A percentile compares a stretch with the other conserved stretches of the same genome.
phyloP scores from a whole-genome alignment of 805 yeast genomes.

The Candida andamanensis region DNA sequence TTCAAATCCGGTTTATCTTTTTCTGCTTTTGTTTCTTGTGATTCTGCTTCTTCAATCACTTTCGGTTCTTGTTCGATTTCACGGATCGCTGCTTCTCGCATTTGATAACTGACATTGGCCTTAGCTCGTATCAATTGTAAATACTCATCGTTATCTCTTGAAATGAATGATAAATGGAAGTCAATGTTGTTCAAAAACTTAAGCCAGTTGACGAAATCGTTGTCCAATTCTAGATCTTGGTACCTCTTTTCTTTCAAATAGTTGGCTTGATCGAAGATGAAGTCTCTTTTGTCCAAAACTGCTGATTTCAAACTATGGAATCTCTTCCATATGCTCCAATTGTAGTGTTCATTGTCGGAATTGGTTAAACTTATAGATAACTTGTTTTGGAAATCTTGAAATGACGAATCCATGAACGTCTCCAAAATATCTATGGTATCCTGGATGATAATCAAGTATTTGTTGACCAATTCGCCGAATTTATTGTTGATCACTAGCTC shows the following conservation, averaged over 20 bases:
- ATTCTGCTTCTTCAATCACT: constrained; percentile 46
- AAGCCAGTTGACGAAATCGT: constrained; percentile 34
- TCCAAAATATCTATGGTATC: constrained; percentile 61
- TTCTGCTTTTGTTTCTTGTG: constrained; percentile 35
- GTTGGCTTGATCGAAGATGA: constrained; percentile 28
- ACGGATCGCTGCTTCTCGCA: constrained; percentile 24
- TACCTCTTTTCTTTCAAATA: constrained; percentile 13
- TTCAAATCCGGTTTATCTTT: constrained; percentile 8
- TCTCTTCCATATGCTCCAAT: constrained; percentile 56
- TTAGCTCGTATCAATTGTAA: constrained; percentile 38
- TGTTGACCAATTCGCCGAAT: constrained; percentile 22
- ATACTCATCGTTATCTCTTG: constrained; percentile 59
- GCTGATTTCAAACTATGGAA: constrained; percentile 53
- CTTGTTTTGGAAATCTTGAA: constrained; percentile 59
- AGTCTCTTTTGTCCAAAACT: constrained; percentile 52
- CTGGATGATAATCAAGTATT: constrained; percentile 30
- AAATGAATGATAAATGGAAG: constrained; percentile 43
- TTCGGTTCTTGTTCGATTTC: constrained; percentile 20
- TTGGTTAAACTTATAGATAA: constrained; percentile 32
- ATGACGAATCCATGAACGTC: constrained; percentile 65
- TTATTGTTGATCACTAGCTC: constrained; percentile 21
- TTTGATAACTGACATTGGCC: constrained; percentile 40
- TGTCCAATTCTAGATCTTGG: constrained; percentile 17
- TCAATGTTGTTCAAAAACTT: constrained; percentile 35
- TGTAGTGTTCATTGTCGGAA: constrained; percentile 15